Percentiles rank a stretch among this genome's conserved stretches.
Conservation (phyloP, 495 filamentous ascomycete genomes). For the Penicillium bovifimosum region DNA sequence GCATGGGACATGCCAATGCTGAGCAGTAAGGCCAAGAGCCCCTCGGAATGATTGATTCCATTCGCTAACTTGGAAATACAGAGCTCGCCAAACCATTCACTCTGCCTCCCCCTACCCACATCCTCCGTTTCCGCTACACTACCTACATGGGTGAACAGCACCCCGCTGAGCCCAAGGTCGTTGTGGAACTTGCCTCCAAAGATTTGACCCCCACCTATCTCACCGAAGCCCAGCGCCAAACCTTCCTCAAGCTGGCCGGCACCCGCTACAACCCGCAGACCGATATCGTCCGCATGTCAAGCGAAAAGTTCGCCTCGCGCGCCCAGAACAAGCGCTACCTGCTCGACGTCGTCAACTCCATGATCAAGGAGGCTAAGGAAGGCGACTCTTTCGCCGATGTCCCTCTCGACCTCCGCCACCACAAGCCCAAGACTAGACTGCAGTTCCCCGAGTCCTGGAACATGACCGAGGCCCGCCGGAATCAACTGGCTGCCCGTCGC, state of each 20-base stretch:
- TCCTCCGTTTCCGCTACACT: conserved; percentile 94
- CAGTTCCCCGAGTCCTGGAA: conserved; percentile 79
- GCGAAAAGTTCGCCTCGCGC: conserved; percentile 78
- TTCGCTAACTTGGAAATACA: conserved; percentile 34
- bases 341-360: conserved; percentile 63
- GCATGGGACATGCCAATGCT: conserved; percentile 97
- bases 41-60: not conserved
- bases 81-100: conserved; percentile 78
- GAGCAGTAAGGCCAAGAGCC: conserved; percentile 55
- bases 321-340: conserved; percentile 97
- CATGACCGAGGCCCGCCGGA: conserved; percentile 63
- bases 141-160: conserved; percentile 92
- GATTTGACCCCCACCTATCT: conserved; percentile 60
- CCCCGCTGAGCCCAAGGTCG: conserved; percentile 87
- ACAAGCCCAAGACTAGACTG: conserved; percentile 60
- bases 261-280: conserved; percentile 85
- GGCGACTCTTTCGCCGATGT: conserved; percentile 82
- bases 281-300: conserved; percentile 81
- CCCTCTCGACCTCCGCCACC: conserved; percentile 84
- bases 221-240: conserved; percentile 59
- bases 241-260: conserved; percentile 83
- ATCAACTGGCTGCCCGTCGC: conserved; percentile 56
- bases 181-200: conserved; percentile 72
- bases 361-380: conserved; percentile 76
- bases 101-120: conserved; percentile 55